Percentiles rank a stretch among this genome's conserved stretches.
Conservation (phyloP, 2,329 filamentous ascomycete species). For the Neofusicoccum kwambonambiense region DNA sequence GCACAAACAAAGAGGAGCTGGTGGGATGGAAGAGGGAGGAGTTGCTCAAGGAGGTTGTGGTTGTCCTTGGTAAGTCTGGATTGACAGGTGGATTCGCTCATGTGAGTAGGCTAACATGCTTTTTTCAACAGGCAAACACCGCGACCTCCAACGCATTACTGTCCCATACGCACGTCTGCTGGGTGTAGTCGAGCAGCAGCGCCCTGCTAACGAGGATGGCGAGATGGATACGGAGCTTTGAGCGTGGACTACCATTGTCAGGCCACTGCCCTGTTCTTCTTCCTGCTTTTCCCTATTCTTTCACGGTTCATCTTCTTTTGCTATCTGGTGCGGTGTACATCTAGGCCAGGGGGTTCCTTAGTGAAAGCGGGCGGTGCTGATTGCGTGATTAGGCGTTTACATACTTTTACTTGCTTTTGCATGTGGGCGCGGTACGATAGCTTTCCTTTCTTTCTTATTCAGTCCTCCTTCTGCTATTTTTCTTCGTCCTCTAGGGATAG, state of each 20-base stretch:
- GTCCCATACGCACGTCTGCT: conserved; percentile 80
- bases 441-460: too few relatives aligned
- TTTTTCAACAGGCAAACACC: conserved; percentile 74
- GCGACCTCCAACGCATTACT: conserved; percentile 90
- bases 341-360: not conserved
- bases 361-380: not conserved
- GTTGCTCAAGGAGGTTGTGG: conserved; percentile 82
- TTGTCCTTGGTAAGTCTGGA: conserved; percentile 76
- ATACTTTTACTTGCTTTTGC: not conserved
- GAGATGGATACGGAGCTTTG: conserved; percentile 15
- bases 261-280: too few relatives aligned
- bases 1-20: conserved; percentile 63
- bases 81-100: too few relatives aligned
- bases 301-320: not conserved
- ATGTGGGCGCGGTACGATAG: too few relatives aligned
- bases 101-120: conserved; percentile 24
- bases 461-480: too few relatives aligned
- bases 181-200: conserved; percentile 23
- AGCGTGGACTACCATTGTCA: not conserved
- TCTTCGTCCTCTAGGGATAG: too few relatives aligned
- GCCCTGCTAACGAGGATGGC: not conserved
- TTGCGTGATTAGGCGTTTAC: not conserved
- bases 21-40: conserved; percentile 91
- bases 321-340: not conserved
- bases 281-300: not conserved